A percentile compares a stretch with the other conserved stretches of the same genome.
Evolutionary conservation across 768 basidiomycete species (phyloP).

Genomic region (Podaxis sp.): DNA sequence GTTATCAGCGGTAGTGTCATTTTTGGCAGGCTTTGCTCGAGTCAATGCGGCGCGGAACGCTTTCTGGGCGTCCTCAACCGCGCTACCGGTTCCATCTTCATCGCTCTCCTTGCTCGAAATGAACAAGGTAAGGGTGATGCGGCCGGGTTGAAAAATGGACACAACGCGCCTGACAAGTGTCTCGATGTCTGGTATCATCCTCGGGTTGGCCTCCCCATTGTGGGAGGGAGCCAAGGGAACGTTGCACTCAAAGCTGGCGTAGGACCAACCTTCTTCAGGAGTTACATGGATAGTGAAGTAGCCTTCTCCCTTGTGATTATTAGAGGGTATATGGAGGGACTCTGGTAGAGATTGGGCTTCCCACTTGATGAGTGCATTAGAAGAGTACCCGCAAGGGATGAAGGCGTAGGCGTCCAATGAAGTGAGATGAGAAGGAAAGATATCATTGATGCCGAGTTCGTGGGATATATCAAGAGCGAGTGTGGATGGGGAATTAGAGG

Average conservation of each 20-base stretch:
- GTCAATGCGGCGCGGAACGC: slow-evolving; percentile 61
- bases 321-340: slow-evolving; percentile 13
- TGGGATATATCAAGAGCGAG: slow-evolving; percentile 62
- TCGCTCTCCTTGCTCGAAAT: slow-evolving; percentile 61
- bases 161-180: slow-evolving; percentile 87
- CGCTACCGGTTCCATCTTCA: slow-evolving; percentile 36
- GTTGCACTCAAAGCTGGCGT: slow-evolving; percentile 98
- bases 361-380: slow-evolving; percentile 84
- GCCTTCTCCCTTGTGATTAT: slow-evolving; percentile 57
- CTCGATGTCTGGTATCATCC: slow-evolving; percentile 64
- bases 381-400: slow-evolving; percentile 92
- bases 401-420: slow-evolving; percentile 92
- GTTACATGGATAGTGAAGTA: slow-evolving; percentile 99
- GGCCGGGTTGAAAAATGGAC: slow-evolving; percentile 85
- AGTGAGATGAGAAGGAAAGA: slow-evolving; percentile 78
- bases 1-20: neutral
- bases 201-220: slow-evolving; percentile 20
- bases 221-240: slow-evolving; percentile 57
- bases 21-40: slow-evolving; percentile 25
- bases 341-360: slow-evolving; percentile 30
- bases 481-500: slow-evolving; percentile 38
- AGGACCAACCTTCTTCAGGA: slow-evolving; percentile 96
- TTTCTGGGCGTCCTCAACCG: slow-evolving; percentile 69
- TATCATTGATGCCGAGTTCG: slow-evolving; percentile 69
- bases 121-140: slow-evolving; percentile 85